Percentiles rank a stretch among this genome's conserved stretches.
These are phyloP conservation scores for Plasmodium fragile DNA, from an alignment of 169 alveolate species.

Conservation along the genomic window DNA sequence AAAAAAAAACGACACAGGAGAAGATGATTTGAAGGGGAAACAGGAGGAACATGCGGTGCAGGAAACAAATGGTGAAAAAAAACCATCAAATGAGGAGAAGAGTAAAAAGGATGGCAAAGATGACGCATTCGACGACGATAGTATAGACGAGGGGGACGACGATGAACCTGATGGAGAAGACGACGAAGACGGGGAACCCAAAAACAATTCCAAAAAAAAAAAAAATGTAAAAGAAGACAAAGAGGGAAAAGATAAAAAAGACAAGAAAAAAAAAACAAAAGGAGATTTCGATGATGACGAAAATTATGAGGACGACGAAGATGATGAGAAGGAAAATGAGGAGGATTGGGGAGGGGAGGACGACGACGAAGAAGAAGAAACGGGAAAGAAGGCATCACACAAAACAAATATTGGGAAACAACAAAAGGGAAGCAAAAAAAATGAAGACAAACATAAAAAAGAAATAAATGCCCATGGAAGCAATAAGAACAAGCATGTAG, in stretches of 20 bases:
- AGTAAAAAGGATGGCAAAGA: neutral
- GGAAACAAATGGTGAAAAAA: neutral
- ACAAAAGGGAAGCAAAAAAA: neutral
- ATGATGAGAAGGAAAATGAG: neutral
- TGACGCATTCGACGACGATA: neutral
- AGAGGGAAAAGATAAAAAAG: neutral
- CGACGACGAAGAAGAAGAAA: neutral
- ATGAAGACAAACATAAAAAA: neutral
- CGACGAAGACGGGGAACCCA: constrained; percentile 16
- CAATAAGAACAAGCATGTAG: neutral
- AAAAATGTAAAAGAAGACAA: constrained; percentile 4
- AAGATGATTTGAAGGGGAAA: constrained; percentile 12
- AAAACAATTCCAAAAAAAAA: neutral
- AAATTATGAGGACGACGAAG: constrained; percentile 1
- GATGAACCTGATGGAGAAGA: constrained; percentile 22
- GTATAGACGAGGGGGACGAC: neutral
- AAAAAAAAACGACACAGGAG: neutral
- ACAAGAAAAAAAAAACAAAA: constrained; percentile 4
- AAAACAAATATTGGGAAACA: neutral
- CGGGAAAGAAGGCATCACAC: neutral
- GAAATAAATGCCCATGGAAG: constrained; percentile 5
- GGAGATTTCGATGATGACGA: neutral
- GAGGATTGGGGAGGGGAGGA: neutral
- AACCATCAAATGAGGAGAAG: neutral
- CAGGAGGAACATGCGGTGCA: neutral